Conservation (phyloP, 306 rosid genomes). For the Ammopiptanthus mongolicus region DNA sequence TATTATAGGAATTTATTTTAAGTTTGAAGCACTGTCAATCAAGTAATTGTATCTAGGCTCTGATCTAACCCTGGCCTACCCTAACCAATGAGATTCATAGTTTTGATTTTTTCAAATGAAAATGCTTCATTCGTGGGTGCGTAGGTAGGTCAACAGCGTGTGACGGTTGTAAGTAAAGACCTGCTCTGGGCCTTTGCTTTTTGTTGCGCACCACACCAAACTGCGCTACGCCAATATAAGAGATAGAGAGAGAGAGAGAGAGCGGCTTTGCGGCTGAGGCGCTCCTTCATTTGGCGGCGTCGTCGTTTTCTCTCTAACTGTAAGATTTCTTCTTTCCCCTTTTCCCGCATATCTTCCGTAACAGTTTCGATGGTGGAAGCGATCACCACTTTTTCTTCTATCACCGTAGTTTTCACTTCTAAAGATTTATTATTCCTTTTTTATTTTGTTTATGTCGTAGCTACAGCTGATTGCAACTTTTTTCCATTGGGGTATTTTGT, state of each 20-base stretch:
- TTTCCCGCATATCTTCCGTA: neutral
- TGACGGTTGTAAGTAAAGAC: neutral
- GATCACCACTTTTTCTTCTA: neutral
- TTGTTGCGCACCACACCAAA: neutral
- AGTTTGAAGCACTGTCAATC: too few species aligned
- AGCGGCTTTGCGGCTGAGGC: neutral
- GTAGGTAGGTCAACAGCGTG: neutral
- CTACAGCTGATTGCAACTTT: neutral
- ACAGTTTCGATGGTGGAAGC: neutral
- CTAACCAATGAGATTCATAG: neutral
- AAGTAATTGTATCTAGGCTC: neutral
- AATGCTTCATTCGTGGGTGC: neutral
- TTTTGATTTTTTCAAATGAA: neutral
- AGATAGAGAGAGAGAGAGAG: neutral
- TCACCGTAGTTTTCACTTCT: neutral
- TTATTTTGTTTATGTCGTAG: neutral
- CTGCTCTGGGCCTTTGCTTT: too few species aligned
- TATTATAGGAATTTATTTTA: too few species aligned
- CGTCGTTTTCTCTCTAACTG: neutral
- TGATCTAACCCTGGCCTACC: too few species aligned
- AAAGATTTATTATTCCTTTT: neutral
- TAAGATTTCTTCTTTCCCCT: neutral
- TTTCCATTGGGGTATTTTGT: neutral
- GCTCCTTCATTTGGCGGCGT: neutral
- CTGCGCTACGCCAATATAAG: too few species aligned